Conservation (phyloP, 805 yeast species). For the Barnettozyma siamensis region DNA sequence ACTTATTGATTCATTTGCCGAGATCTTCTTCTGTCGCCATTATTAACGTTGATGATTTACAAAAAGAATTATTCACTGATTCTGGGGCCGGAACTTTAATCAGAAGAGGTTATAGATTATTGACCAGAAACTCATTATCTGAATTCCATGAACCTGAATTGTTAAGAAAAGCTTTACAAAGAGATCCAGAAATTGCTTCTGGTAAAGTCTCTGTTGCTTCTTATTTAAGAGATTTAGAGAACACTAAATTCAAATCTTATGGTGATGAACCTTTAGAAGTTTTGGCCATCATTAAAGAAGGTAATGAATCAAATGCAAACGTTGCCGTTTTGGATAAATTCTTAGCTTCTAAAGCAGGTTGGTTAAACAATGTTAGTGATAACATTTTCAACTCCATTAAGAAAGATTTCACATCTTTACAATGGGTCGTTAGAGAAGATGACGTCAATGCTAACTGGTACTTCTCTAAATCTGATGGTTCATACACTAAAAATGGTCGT, state of each 20-base stretch:
- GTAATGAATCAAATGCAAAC: conserved; percentile 28
- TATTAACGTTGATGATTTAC: conserved; percentile 89
- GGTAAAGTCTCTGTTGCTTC: conserved; percentile 74
- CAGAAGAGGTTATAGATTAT: conserved; percentile 91
- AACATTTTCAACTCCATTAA: conserved; percentile 81
- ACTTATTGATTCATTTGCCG: conserved; percentile 87
- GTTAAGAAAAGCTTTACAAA: conserved; percentile 67
- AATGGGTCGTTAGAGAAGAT: conserved; percentile 88
- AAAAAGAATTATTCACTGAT: conserved; percentile 95
- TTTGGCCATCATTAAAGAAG: conserved; percentile 71
- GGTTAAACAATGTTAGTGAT: conserved; percentile 97
- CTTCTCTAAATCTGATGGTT: conserved; percentile 90
- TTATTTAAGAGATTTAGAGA: conserved; percentile 68
- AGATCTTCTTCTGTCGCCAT: conserved; percentile 97
- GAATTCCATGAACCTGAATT: conserved; percentile 72
- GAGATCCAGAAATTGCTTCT: conserved; percentile 68
- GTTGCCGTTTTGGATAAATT: conserved; percentile 79
- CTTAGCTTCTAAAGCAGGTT: conserved; percentile 81
- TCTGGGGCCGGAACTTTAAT: conserved; percentile 99
- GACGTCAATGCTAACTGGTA: conserved; percentile 90
- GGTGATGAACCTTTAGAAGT: conserved; percentile 97
- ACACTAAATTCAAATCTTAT: conserved; percentile 61
- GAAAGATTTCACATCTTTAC: conserved; percentile 66
- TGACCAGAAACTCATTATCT: conserved; percentile 59
- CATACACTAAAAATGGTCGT: conserved; percentile 82